These are phyloP conservation scores for Aspergillus panamensis DNA, from an alignment of 495 filamentous ascomycete species.

Conservation along the genomic window DNA sequence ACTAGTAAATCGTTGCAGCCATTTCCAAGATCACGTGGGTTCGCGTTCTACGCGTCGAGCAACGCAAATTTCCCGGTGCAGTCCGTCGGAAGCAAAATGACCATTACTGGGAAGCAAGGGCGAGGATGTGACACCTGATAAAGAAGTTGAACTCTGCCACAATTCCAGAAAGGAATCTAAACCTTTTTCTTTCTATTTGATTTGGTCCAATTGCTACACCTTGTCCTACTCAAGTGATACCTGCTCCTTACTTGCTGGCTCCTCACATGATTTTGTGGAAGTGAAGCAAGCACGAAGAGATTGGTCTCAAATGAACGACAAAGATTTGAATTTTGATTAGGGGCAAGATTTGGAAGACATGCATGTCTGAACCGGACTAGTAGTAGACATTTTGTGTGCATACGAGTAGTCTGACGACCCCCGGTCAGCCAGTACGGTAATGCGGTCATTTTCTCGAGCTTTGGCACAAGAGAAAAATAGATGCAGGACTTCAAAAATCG, in stretches of 20 bases:
- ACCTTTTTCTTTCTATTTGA: not conserved
- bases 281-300: not conserved
- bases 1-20: not conserved
- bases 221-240: not conserved
- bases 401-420: not conserved
- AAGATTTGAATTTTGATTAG: not conserved
- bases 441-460: not conserved
- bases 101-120: not conserved
- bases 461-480: not conserved
- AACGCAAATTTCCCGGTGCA: not conserved
- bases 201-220: not conserved
- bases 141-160: not conserved
- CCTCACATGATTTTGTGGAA: not conserved
- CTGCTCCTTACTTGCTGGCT: not conserved
- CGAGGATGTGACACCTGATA: not conserved
- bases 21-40: not conserved
- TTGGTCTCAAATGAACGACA: not conserved
- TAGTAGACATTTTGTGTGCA: not conserved
- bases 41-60: conserved; percentile 1
- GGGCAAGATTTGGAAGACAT: not conserved
- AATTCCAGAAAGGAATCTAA: no score
- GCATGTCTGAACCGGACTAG: not conserved
- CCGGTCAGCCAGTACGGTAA: not conserved
- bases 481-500: not conserved
- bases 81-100: not conserved